phyloP scores from a whole-genome alignment of 768 basidiomycete species.

The Rhodosporidiobolus sp. region DNA sequence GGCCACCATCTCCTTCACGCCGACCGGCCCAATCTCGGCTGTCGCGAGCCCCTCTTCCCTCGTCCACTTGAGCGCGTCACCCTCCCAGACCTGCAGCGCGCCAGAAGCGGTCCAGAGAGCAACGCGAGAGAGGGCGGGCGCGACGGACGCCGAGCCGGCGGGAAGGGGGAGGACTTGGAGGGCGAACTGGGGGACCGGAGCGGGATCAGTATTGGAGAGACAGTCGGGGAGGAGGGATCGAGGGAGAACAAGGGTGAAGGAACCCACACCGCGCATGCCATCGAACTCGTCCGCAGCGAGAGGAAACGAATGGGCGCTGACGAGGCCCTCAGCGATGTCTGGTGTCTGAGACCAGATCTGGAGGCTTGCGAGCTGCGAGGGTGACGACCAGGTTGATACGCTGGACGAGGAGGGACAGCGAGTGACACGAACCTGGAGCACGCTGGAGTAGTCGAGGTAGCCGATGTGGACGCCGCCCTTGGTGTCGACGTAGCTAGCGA shows the following conservation, averaged over 20 bases:
- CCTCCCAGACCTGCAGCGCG: neutral
- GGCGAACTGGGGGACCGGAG: neutral
- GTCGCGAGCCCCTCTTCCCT: neutral
- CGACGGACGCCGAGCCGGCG: neutral
- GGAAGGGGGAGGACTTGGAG: slow-evolving; percentile 9
- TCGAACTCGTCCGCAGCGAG: neutral
- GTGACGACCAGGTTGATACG: too few species aligned
- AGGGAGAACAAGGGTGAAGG: neutral
- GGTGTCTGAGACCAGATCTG: neutral
- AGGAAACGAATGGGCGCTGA: slow-evolving; percentile 7
- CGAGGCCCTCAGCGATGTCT: neutral
- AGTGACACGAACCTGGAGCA: neutral
- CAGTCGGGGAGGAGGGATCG: too few species aligned
- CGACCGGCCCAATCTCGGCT: neutral
- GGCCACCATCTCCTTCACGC: neutral
- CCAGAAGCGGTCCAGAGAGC: neutral
- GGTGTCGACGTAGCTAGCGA: neutral
- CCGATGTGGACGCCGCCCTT: neutral
- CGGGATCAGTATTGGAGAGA: neutral
- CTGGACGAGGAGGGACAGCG: too few species aligned
- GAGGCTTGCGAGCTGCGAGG: neutral
- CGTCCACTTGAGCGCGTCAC: neutral
- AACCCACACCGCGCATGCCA: neutral
- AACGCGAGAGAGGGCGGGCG: slow-evolving; percentile 3
- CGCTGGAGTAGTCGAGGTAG: neutral